Evolutionary conservation across 2,329 filamentous ascomycete genomes (phyloP).

Genomic region (Calonectria pseudoturangicola): DNA sequence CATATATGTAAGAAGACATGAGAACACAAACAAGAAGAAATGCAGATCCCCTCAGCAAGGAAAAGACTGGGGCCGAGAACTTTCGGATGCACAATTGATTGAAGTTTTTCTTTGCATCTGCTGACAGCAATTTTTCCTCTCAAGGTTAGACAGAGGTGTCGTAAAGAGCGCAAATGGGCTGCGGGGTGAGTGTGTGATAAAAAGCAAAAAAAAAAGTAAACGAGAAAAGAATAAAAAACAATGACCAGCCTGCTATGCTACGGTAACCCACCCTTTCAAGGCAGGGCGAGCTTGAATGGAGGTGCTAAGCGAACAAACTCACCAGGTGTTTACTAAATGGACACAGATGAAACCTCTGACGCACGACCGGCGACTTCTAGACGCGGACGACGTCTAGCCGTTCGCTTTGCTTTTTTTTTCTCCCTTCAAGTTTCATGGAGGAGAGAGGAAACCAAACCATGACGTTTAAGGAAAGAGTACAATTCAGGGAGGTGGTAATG

Average conservation of each 20-base stretch:
- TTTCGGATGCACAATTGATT: constrained; percentile 43
- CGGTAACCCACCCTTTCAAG: neutral
- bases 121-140: neutral
- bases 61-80: constrained; percentile 37
- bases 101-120: neutral
- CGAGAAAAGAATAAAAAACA: constrained; percentile 1
- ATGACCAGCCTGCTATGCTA: constrained; percentile 1
- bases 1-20: neutral
- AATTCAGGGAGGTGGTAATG: neutral
- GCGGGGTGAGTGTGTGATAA: constrained; percentile 3
- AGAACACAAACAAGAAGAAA: constrained; percentile 8
- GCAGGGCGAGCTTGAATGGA: neutral
- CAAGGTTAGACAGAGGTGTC: neutral
- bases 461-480: neutral
- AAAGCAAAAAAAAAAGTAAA: neutral
- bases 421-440: too few relatives aligned
- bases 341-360: constrained; percentile 18
- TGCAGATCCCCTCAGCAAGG: constrained; percentile 34
- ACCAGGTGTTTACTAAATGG: neutral
- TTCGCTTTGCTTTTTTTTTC: neutral
- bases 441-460: constrained; percentile 3
- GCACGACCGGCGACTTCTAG: constrained; percentile 1
- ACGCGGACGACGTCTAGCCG: neutral
- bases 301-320: neutral
- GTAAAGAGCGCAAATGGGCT: neutral